phyloP scores from a whole-genome alignment of 78 protist species.

The Monosiga brevicollis region DNA sequence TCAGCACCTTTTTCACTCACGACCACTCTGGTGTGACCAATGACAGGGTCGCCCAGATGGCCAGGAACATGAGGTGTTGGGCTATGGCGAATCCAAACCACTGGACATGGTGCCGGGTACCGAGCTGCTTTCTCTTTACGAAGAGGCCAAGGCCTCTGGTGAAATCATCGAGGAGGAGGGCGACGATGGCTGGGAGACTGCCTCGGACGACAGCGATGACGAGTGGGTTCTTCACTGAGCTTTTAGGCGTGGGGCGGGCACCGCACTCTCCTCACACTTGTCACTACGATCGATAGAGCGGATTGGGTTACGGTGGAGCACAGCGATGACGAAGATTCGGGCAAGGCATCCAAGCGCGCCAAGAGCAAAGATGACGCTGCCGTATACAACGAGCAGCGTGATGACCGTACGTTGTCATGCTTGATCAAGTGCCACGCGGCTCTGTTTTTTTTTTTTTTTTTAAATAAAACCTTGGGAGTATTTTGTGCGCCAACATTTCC shows the following conservation, averaged over 20 bases:
- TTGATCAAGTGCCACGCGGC: too few relatives aligned
- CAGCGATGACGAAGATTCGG: constrained; percentile 10
- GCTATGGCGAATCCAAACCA: background rate
- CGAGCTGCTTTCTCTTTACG: background rate
- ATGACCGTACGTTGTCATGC: too few relatives aligned
- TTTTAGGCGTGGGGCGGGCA: too few relatives aligned
- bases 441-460: too few relatives aligned
- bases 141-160: background rate
- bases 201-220: background rate
- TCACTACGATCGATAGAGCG: constrained; percentile 4
- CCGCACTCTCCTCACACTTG: too few relatives aligned
- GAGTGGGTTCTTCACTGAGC: too few relatives aligned
- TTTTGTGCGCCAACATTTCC: too few relatives aligned
- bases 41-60: constrained; percentile 6
- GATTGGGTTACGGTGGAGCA: constrained; percentile 17
- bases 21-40: constrained; percentile 15
- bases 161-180: constrained; percentile 5
- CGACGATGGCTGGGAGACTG: constrained; percentile 4
- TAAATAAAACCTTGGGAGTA: too few relatives aligned
- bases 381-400: constrained; percentile 25
- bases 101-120: background rate
- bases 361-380: constrained; percentile 10
- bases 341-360: background rate
- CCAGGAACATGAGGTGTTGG: background rate
- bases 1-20: constrained; percentile 1